phyloP scores from a whole-genome alignment of 345 rosid species.

The Hypericum perforatum region DNA sequence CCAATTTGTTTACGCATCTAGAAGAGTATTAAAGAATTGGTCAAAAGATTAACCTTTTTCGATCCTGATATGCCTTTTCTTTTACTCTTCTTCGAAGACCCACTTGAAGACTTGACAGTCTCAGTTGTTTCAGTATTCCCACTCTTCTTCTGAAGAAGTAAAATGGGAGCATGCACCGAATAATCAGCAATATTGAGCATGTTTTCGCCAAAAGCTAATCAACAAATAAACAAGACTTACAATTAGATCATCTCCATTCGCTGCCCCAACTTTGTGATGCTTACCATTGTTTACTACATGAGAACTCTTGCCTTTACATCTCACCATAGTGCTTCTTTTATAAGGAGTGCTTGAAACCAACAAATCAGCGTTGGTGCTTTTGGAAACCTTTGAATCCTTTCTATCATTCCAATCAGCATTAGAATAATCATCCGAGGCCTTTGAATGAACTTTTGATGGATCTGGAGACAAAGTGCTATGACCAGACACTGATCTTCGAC shows the following conservation, averaged over 20 bases:
- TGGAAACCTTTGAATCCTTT: conserved; percentile 16
- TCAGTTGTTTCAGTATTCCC: conserved; percentile 21
- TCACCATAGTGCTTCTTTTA: conserved; percentile 30
- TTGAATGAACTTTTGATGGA: conserved; percentile 25
- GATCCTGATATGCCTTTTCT: conserved; percentile 63
- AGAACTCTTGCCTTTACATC: conserved; percentile 34
- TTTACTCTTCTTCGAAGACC: conserved; percentile 58
- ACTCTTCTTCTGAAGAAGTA: conserved; percentile 22
- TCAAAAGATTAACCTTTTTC: conserved; percentile 45
- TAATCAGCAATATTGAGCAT: not conserved
- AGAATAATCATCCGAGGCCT: conserved; percentile 26
- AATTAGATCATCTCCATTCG: conserved; percentile 40
- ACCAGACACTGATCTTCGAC: conserved; percentile 58
- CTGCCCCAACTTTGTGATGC: conserved; percentile 36
- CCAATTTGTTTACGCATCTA: not conserved
- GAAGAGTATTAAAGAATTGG: not conserved
- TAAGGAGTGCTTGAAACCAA: conserved; percentile 30
- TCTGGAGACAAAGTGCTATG: conserved; percentile 37
- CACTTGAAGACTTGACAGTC: conserved; percentile 41
- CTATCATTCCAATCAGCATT: conserved; percentile 31
- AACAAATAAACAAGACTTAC: conserved; percentile 26
- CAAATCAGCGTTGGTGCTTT: conserved; percentile 26
- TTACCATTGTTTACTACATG: conserved; percentile 28
- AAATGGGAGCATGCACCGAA: conserved; percentile 5
- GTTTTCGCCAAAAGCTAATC: conserved; percentile 7